These are phyloP conservation scores for Fragaria iinumae DNA, from an alignment of 306 rosid genomes.

Conservation along the genomic window DNA sequence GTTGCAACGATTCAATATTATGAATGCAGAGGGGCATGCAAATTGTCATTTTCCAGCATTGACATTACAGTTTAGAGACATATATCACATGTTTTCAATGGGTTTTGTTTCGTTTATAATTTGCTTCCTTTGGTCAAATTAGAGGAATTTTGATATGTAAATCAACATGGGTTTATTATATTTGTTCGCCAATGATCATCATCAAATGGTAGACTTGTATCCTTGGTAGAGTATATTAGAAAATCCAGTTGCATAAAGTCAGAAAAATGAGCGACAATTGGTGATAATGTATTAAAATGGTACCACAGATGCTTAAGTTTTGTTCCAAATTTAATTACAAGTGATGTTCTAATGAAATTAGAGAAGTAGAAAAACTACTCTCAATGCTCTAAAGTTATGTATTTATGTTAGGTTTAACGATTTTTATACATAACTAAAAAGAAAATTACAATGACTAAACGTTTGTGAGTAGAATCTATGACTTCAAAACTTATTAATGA, in stretches of 20 bases:
- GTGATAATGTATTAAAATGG: not conserved
- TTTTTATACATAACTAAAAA: too few species aligned
- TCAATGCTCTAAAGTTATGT: too few species aligned
- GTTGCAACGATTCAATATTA: not conserved
- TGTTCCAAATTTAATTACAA: too few species aligned
- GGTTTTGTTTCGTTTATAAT: not conserved
- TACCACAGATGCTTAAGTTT: too few species aligned
- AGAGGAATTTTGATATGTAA: not conserved
- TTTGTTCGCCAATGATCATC: not conserved
- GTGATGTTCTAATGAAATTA: too few species aligned
- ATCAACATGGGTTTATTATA: not conserved
- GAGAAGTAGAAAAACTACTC: too few species aligned
- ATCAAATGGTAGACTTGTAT: not conserved
- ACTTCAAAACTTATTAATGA: too few species aligned
- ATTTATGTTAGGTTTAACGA: too few species aligned
- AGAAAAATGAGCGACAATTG: not conserved
- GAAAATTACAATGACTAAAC: too few species aligned
- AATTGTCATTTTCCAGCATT: not conserved
- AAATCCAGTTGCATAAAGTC: not conserved
- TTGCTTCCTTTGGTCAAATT: not conserved
- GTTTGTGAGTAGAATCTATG: too few species aligned
- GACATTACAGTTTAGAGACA: not conserved
- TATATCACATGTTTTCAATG: not conserved
- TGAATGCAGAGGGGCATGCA: slow-evolving; percentile 11
- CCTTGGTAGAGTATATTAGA: not conserved